Evolutionary conservation across 352 stramenopile species (phyloP).

Genomic region (Aphanomyces cochlioides): DNA sequence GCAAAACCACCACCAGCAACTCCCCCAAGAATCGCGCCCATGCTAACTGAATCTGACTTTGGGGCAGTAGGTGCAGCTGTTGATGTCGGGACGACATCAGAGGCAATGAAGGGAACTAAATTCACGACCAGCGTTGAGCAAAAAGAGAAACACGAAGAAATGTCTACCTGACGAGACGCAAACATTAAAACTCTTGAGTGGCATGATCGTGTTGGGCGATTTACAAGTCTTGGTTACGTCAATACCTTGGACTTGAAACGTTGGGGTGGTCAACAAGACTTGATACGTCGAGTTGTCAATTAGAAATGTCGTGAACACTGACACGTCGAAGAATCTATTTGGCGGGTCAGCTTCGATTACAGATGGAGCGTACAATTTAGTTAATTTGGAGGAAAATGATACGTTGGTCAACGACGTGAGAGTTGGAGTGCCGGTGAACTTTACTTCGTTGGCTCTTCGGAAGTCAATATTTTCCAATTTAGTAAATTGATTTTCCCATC

Average conservation of each 20-base stretch:
- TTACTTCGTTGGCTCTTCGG: background rate
- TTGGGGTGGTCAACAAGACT: slow-evolving; percentile 1
- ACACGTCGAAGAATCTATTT: background rate
- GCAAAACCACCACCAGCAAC: background rate
- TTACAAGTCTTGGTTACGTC: slow-evolving; percentile 13
- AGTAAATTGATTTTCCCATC: slow-evolving; percentile 17
- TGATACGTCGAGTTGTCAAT: slow-evolving; percentile 13
- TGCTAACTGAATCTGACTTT: background rate
- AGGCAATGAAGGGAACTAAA: background rate
- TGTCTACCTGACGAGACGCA: slow-evolving; percentile 14
- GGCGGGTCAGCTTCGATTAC: background rate
- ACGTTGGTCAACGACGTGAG: slow-evolving; percentile 18
- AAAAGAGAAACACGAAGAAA: background rate
- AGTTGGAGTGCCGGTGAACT: background rate
- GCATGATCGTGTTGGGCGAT: background rate
- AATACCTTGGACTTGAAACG: slow-evolving; percentile 14
- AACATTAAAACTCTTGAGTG: slow-evolving; percentile 16
- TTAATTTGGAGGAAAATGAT: background rate
- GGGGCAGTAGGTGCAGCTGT: background rate
- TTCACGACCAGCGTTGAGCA: background rate
- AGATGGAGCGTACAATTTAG: slow-evolving; percentile 11
- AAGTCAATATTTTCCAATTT: slow-evolving; percentile 20
- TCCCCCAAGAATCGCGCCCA: background rate
- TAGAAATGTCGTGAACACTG: slow-evolving; percentile 21
- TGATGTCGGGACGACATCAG: background rate